Conservation (phyloP, 129 eudicot species). For the Centaurea solstitialis region DNA sequence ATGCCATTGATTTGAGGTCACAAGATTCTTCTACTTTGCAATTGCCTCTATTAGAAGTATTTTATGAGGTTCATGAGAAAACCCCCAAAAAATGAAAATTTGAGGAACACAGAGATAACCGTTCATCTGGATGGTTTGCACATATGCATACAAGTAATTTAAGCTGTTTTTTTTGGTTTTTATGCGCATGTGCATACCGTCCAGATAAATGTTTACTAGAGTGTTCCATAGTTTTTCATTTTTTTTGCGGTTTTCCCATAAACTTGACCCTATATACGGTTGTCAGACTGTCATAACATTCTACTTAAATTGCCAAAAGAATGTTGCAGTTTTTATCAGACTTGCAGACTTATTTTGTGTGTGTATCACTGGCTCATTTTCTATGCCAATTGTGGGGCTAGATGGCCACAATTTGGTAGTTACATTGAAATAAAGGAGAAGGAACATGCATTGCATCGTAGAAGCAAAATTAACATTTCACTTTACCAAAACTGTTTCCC, state of each 20-base stretch:
- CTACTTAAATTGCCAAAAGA: neutral
- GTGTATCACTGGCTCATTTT: neutral
- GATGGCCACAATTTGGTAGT: neutral
- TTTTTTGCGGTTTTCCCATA: no score
- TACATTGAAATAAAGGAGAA: neutral
- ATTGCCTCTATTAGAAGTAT: neutral
- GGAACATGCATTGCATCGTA: neutral
- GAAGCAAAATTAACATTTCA: conserved; percentile 5
- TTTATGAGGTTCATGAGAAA: no score
- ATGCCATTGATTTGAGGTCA: neutral
- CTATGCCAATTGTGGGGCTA: neutral
- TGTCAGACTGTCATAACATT: neutral
- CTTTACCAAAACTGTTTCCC: conserved; percentile 85
- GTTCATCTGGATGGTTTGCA: no score
- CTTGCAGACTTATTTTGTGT: conserved; percentile 13
- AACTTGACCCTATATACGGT: no score
- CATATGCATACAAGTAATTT: no score
- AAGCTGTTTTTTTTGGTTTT: no score
- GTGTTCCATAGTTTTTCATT: no score
- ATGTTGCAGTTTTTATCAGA: neutral
- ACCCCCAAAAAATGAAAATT: no score
- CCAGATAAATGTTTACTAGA: no score
- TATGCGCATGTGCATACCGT: no score
- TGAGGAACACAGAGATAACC: no score
- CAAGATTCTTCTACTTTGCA: neutral